phyloP scores from a whole-genome alignment of 225 moss, liverwort and hornwort species.

The Climacium dendroides region DNA sequence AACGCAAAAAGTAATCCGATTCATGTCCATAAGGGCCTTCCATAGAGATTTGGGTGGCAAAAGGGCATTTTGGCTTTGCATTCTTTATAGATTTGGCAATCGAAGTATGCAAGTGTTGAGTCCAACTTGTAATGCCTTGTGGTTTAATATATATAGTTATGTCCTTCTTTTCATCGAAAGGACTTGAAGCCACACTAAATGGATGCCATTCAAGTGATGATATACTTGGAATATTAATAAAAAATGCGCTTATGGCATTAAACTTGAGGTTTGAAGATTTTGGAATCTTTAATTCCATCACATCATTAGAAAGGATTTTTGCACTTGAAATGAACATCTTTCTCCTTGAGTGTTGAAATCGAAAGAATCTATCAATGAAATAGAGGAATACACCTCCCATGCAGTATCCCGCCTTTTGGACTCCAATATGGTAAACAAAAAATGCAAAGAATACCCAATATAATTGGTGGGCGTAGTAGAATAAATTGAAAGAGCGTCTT shows the following conservation, averaged over 20 bases:
- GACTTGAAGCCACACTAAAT: neutral
- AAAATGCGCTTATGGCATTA: neutral
- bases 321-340: neutral
- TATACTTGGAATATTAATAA: neutral
- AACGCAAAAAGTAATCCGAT: neutral
- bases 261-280: neutral
- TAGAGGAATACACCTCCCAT: neutral
- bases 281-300: neutral
- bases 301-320: neutral
- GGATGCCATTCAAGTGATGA: neutral
- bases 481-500: neutral
- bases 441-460: neutral
- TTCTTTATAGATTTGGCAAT: neutral
- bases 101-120: neutral
- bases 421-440: neutral
- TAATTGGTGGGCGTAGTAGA: neutral
- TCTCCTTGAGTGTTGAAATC: neutral
- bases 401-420: neutral
- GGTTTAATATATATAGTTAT: neutral
- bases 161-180: neutral
- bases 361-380: neutral
- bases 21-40: neutral
- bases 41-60: neutral
- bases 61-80: neutral
- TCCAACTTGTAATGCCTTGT: neutral